phyloP scores from a whole-genome alignment of 2,329 filamentous ascomycete genomes.

The Colletotrichum noveboracense region DNA sequence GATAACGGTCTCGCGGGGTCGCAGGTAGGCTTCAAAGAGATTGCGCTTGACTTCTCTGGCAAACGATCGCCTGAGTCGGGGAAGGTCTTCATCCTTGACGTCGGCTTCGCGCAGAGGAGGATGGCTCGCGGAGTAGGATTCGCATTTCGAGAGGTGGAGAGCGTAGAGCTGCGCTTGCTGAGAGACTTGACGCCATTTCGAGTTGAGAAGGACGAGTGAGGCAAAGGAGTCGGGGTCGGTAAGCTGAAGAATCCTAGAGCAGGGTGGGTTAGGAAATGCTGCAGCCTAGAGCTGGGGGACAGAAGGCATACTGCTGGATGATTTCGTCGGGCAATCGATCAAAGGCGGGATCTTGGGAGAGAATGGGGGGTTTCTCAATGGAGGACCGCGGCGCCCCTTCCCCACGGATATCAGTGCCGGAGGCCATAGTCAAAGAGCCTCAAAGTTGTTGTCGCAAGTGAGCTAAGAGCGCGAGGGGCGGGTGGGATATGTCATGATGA shows the following conservation, averaged over 20 bases:
- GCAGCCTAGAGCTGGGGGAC: neutral
- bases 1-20: conserved; percentile 73
- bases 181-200: conserved; percentile 68
- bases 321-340: conserved; percentile 70
- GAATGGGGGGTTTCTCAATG: conserved; percentile 37
- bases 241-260: conserved; percentile 62
- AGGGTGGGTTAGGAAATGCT: neutral
- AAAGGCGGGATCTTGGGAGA: conserved; percentile 46
- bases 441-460: neutral
- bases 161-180: conserved; percentile 69
- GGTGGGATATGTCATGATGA: conserved; percentile 13
- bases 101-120: conserved; percentile 37
- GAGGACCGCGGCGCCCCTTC: conserved; percentile 24
- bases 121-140: conserved; percentile 61
- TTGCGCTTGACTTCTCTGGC: conserved; percentile 75
- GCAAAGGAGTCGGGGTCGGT: conserved; percentile 70
- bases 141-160: conserved; percentile 65
- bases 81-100: conserved; percentile 56
- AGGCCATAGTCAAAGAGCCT: conserved; percentile 4
- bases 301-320: conserved; percentile 65
- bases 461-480: conserved; percentile 4
- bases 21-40: conserved; percentile 77
- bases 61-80: conserved; percentile 68
- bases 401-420: neutral
- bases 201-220: conserved; percentile 68